A percentile compares a stretch with the other conserved stretches of the same genome.
Conservation (phyloP, 805 yeast genomes). For the Wickerhamomyces rabaulensis region DNA sequence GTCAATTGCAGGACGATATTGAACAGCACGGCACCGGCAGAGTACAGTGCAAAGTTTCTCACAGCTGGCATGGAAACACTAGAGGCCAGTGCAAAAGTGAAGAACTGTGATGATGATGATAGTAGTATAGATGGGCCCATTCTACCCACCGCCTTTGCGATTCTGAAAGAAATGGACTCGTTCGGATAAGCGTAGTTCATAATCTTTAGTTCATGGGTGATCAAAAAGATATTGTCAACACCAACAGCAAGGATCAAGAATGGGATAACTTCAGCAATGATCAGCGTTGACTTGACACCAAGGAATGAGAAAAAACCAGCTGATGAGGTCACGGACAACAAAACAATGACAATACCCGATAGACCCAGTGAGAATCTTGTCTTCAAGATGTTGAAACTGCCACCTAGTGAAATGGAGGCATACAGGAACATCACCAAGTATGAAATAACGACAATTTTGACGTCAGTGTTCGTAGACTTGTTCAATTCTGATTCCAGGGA, state of each 20-base stretch:
- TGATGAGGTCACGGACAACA: conserved; percentile 74
- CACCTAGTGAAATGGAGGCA: conserved; percentile 74
- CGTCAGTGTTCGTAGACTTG: conserved; percentile 76
- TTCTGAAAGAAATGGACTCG: conserved; percentile 49
- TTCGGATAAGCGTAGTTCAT: conserved; percentile 43
- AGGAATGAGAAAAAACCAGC: conserved; percentile 73
- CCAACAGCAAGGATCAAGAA: conserved; percentile 91
- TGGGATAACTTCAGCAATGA: conserved; percentile 95
- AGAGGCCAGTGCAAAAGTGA: conserved; percentile 75
- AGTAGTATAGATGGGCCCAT: conserved; percentile 86
- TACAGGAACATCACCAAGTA: conserved; percentile 84
- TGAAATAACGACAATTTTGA: conserved; percentile 62
- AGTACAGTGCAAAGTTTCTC: conserved; percentile 83
- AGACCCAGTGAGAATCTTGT: conserved; percentile 76
- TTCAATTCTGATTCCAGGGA: conserved; percentile 83
- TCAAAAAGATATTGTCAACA: conserved; percentile 87
- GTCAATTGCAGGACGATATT: conserved; percentile 80
- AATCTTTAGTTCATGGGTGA: conserved; percentile 70
- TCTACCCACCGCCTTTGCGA: conserved; percentile 59
- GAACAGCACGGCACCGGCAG: conserved; percentile 78
- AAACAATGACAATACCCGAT: conserved; percentile 77
- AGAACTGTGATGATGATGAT: conserved; percentile 72
- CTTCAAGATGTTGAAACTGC: conserved; percentile 36
- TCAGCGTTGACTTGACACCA: conserved; percentile 83
- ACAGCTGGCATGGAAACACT: conserved; percentile 95